phyloP scores from a whole-genome alignment of 2,329 filamentous ascomycete species.

The Cladosporium sphaerospermum region DNA sequence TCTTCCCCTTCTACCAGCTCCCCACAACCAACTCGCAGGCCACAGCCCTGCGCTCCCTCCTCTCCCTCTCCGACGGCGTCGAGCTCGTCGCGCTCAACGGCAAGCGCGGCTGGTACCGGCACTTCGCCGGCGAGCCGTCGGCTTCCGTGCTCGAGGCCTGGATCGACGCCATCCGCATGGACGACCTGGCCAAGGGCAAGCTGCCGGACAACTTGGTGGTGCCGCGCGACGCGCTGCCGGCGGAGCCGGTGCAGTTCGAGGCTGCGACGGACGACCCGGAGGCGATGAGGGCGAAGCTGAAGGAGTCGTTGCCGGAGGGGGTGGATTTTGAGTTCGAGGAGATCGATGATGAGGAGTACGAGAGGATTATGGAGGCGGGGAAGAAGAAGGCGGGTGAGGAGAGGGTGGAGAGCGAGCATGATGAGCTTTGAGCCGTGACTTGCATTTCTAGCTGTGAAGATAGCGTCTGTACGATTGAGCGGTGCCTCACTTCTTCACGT shows the following conservation, averaged over 20 bases:
- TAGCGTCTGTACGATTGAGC: no score
- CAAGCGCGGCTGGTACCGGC: constrained; percentile 79
- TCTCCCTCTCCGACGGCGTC: constrained; percentile 55
- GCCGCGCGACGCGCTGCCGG: constrained; percentile 21
- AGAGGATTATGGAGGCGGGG: constrained; percentile 24
- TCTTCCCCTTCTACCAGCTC: constrained; percentile 81
- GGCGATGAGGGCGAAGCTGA: constrained; percentile 20
- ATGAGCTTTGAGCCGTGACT: constrained; percentile 5
- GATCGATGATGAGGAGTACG: constrained; percentile 29
- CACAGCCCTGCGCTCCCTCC: constrained; percentile 50
- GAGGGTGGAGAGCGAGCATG: constrained; percentile 4
- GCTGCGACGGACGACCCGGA: constrained; percentile 2
- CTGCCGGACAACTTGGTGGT: constrained; percentile 48
- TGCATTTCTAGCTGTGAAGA: no score
- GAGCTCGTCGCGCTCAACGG: constrained; percentile 79
- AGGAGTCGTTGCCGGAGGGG: constrained; percentile 26
- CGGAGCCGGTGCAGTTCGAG: constrained; percentile 20
- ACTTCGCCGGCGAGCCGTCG: constrained; percentile 53
- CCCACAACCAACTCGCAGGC: constrained; percentile 56
- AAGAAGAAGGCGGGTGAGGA: constrained; percentile 11
- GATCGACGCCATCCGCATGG: constrained; percentile 87
- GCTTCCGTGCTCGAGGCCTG: constrained; percentile 60
- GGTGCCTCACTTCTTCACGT: no score
- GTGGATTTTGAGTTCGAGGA: constrained; percentile 30
- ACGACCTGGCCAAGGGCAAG: constrained; percentile 73